phyloP scores from a whole-genome alignment of 371 early-diverging fungal species.

The Batkoa obscura region DNA sequence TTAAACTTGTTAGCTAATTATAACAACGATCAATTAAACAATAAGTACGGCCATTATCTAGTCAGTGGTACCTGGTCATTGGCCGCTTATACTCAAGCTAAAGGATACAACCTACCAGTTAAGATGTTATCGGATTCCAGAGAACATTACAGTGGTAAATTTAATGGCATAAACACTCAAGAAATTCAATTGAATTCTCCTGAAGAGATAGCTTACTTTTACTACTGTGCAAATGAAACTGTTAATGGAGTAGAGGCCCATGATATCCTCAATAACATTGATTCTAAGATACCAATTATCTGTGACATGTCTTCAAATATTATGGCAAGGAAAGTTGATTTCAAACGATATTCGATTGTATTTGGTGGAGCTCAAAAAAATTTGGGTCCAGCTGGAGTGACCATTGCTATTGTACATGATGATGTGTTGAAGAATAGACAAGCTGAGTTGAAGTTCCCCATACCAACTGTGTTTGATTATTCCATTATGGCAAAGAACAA shows the following conservation, averaged over 20 bases:
- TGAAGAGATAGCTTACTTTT: slow-evolving; percentile 55
- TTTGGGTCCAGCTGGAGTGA: slow-evolving; percentile 88
- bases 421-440: slow-evolving; percentile 40
- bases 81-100: slow-evolving; percentile 75
- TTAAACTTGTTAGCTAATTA: slow-evolving; percentile 70
- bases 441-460: slow-evolving; percentile 11
- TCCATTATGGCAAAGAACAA: slow-evolving; percentile 53
- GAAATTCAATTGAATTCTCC: slow-evolving; percentile 55
- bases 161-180: slow-evolving; percentile 21
- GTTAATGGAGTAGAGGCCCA: slow-evolving; percentile 82
- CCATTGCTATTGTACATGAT: slow-evolving; percentile 75
- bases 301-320: slow-evolving; percentile 93
- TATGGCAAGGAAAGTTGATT: slow-evolving; percentile 65
- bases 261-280: slow-evolving; percentile 46
- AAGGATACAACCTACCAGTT: slow-evolving; percentile 42
- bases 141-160: slow-evolving; percentile 21
- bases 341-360: slow-evolving; percentile 65
- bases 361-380: slow-evolving; percentile 97
- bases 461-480: slow-evolving; percentile 79
- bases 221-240: slow-evolving; percentile 95
- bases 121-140: slow-evolving; percentile 38
- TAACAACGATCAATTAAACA: slow-evolving; percentile 16
- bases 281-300: slow-evolving; percentile 57
- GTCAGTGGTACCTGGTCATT: slow-evolving; percentile 87
- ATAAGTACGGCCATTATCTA: slow-evolving; percentile 54